These are phyloP conservation scores for Suillus placidus DNA, from an alignment of 768 basidiomycete species.

Conservation along the genomic window DNA sequence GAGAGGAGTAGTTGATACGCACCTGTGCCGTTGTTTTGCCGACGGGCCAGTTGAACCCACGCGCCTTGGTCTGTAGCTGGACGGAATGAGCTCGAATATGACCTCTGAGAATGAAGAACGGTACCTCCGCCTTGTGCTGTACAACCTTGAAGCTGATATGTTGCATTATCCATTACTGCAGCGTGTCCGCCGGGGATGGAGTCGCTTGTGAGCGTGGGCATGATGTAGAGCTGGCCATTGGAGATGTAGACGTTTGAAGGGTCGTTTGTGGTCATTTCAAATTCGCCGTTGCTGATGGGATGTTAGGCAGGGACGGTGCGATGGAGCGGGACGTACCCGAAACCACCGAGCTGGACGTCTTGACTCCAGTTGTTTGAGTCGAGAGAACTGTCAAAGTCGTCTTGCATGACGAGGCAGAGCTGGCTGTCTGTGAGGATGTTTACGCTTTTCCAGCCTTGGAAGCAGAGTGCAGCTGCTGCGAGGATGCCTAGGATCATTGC, in stretches of 20 bases:
- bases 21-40: constrained; percentile 35
- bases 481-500: constrained; percentile 45
- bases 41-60: constrained; percentile 18
- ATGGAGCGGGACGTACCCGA: constrained; percentile 36
- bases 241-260: constrained; percentile 45
- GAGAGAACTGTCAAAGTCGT: constrained; percentile 48
- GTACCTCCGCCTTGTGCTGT: constrained; percentile 23
- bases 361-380: constrained; percentile 48
- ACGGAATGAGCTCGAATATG: neutral
- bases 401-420: constrained; percentile 50
- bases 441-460: constrained; percentile 45
- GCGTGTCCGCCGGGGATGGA: constrained; percentile 38
- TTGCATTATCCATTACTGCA: constrained; percentile 43
- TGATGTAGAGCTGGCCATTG: constrained; percentile 57
- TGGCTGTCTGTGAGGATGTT: constrained; percentile 37
- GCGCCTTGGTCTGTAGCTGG: constrained; percentile 27
- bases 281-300: constrained; percentile 47
- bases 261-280: constrained; percentile 54
- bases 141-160: constrained; percentile 41
- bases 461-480: constrained; percentile 47
- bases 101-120: neutral
- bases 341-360: constrained; percentile 58
- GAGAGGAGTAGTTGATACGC: constrained; percentile 1
- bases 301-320: constrained; percentile 8
- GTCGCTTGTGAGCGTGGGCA: constrained; percentile 60